phyloP scores from a whole-genome alignment of 2,329 filamentous ascomycete genomes.

The Teratosphaeria destructans region DNA sequence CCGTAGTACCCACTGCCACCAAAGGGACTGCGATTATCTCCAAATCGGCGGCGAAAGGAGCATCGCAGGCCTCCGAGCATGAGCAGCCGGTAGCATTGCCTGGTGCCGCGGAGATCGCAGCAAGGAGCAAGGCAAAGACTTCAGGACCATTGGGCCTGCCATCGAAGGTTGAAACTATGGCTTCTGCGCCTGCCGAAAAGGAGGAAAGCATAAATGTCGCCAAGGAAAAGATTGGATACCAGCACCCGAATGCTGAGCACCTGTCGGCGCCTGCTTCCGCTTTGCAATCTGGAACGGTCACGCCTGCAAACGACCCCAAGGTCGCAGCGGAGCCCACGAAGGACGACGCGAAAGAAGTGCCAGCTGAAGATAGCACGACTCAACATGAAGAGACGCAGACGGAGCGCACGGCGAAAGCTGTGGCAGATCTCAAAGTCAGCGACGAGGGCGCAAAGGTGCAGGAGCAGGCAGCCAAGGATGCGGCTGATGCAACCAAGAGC shows the following conservation, averaged over 20 bases:
- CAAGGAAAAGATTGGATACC: conserved; percentile 6
- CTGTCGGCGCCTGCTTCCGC: conserved; percentile 16
- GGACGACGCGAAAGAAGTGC: neutral
- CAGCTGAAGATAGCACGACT: neutral
- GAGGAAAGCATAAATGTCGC: conserved; percentile 14
- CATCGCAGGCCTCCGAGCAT: conserved; percentile 7
- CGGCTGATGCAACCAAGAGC: conserved; percentile 25
- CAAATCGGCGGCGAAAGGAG: neutral
- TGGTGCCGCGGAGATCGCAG: conserved; percentile 25
- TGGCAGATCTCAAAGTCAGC: conserved; percentile 4
- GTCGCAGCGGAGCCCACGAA: neutral
- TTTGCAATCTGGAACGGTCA: conserved; percentile 22
- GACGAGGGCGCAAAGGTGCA: conserved; percentile 14
- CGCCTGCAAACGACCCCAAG: conserved; percentile 13
- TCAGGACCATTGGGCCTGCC: conserved; percentile 3
- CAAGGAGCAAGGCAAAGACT: conserved; percentile 3
- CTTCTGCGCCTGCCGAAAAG: conserved; percentile 16
- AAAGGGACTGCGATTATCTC: conserved; percentile 9
- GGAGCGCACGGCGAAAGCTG: conserved; percentile 3
- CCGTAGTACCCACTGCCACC: conserved; percentile 9
- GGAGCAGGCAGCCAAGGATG: conserved; percentile 18
- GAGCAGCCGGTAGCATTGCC: conserved; percentile 13
- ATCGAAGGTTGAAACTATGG: conserved; percentile 18
- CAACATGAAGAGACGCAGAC: neutral
- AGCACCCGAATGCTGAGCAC: conserved; percentile 10